Conservation (phyloP, 768 basidiomycete species). For the Albatrellus ellisii region DNA sequence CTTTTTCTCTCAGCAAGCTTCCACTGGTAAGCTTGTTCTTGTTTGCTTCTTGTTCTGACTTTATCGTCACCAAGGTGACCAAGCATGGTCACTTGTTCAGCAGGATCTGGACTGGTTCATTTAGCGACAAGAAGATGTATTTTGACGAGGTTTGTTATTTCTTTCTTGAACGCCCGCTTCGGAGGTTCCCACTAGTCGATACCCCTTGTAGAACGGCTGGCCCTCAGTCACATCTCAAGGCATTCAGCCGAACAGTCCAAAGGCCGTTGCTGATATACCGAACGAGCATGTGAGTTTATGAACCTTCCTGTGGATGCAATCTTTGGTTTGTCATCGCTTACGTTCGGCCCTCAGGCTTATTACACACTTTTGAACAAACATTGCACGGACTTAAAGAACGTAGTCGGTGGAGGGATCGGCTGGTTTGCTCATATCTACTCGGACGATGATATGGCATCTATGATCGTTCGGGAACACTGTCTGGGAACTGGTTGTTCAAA, state of each 20-base stretch:
- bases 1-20: conserved; percentile 46
- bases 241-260: conserved; percentile 52
- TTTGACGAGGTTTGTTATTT: conserved; percentile 41
- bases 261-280: conserved; percentile 45
- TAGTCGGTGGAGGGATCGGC: conserved; percentile 49
- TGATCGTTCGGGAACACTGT: conserved; percentile 29
- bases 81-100: conserved; percentile 52
- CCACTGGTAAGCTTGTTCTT: conserved; percentile 31
- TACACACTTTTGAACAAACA: conserved; percentile 48
- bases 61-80: conserved; percentile 26
- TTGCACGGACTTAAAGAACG: conserved; percentile 48
- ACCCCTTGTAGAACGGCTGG: conserved; percentile 54
- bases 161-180: background rate
- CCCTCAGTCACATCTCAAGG: conserved; percentile 48
- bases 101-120: conserved; percentile 57
- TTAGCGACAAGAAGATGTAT: conserved; percentile 59
- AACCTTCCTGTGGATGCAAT: conserved; percentile 27
- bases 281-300: conserved; percentile 35
- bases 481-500: too few species aligned
- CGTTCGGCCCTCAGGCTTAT: conserved; percentile 32
- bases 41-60: background rate
- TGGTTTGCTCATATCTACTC: conserved; percentile 80
- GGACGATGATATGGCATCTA: conserved; percentile 61
- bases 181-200: background rate
- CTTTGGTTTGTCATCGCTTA: conserved; percentile 32